Conservation (phyloP, 2,329 filamentous ascomycete genomes). For the Rhytidhysteron rufulum region DNA sequence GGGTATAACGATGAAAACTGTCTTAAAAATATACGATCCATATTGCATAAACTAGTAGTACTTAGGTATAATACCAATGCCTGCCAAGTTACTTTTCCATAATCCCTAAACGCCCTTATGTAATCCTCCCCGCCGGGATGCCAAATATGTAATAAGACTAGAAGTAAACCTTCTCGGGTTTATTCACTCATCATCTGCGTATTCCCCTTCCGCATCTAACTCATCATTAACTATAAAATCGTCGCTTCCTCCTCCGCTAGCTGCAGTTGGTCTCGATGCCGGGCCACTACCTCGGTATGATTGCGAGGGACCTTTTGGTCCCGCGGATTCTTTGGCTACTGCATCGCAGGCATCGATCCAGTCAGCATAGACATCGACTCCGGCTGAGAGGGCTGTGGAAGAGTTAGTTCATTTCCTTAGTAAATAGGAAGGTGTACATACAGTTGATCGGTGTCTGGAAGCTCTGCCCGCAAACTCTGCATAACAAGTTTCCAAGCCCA, state of each 20-base stretch:
- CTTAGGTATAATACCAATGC: too few relatives aligned
- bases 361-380: constrained; percentile 94
- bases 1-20: too few relatives aligned
- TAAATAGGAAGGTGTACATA: constrained; percentile 53
- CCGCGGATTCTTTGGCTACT: constrained; percentile 60
- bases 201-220: constrained; percentile 36
- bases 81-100: too few relatives aligned
- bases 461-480: constrained; percentile 88
- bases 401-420: too few relatives aligned
- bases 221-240: constrained; percentile 39
- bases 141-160: too few relatives aligned
- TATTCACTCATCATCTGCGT: constrained; percentile 21
- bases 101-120: too few relatives aligned
- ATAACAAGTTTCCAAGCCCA: constrained; percentile 78
- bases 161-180: too few relatives aligned
- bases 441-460: constrained; percentile 94
- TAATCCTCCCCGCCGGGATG: too few relatives aligned
- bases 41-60: too few relatives aligned
- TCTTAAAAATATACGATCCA: too few relatives aligned
- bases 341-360: constrained; percentile 94
- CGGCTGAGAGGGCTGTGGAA: constrained; percentile 77
- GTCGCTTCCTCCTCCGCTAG: too few relatives aligned
- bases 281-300: constrained; percentile 22
- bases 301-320: constrained; percentile 25
- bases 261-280: too few relatives aligned